These are phyloP conservation scores for Ganoderma lingzhi DNA, from an alignment of 1,284 basidiomycete genomes.

Conservation along the genomic window DNA sequence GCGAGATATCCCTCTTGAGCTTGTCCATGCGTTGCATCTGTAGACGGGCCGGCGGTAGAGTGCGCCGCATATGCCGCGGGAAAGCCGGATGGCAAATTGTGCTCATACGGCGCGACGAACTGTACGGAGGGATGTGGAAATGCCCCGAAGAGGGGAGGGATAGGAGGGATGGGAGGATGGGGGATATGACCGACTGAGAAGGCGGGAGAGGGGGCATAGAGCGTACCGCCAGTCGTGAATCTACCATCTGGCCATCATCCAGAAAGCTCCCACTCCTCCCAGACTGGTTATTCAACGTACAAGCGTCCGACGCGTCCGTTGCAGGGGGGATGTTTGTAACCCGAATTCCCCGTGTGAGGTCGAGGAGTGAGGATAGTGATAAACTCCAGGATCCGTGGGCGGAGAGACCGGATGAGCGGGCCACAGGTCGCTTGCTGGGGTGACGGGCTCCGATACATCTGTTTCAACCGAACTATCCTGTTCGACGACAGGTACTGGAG, in stretches of 20 bases:
- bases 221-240: background rate
- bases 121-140: background rate
- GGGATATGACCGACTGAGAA: background rate
- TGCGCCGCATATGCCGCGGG: background rate
- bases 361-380: background rate
- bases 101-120: background rate
- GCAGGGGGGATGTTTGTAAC: background rate
- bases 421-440: background rate
- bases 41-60: background rate
- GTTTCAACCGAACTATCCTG: background rate
- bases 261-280: background rate
- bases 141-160: background rate
- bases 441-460: background rate
- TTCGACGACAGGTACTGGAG: background rate
- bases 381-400: background rate
- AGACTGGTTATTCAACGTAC: background rate
- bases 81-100: background rate
- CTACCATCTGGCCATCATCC: background rate
- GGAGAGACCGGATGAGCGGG: background rate
- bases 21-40: background rate
- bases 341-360: background rate
- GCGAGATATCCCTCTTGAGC: background rate
- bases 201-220: background rate
- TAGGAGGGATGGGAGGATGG: background rate
- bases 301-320: background rate